phyloP scores from a whole-genome alignment of 2,329 filamentous ascomycete species.

The Colletotrichum horii region DNA sequence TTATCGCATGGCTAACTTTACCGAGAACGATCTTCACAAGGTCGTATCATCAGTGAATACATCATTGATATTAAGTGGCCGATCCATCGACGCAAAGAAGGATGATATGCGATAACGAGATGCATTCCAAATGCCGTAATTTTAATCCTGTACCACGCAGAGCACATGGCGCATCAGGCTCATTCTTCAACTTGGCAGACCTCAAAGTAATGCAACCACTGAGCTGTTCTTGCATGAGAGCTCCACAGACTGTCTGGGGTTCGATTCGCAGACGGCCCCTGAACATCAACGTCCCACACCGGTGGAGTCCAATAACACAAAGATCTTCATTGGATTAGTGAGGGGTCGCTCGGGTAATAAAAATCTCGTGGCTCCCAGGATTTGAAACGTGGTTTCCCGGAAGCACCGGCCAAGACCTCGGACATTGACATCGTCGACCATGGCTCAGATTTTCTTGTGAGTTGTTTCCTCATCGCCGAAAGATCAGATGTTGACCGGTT shows the following conservation, averaged over 20 bases:
- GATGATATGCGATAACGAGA: neutral
- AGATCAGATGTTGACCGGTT: neutral
- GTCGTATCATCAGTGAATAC: no score
- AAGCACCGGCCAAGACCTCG: neutral
- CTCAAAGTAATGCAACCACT: neutral
- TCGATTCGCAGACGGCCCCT: neutral
- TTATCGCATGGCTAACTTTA: no score
- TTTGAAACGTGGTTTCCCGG: neutral
- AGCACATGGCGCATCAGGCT: neutral
- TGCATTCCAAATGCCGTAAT: neutral
- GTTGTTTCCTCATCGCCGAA: neutral
- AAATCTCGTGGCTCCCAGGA: neutral
- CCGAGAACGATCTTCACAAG: no score
- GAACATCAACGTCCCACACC: neutral
- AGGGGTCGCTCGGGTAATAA: neutral
- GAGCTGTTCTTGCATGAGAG: neutral
- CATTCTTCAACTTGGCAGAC: neutral
- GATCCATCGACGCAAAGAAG: no score
- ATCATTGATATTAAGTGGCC: no score
- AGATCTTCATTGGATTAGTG: neutral
- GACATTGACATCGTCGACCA: neutral
- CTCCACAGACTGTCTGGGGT: neutral
- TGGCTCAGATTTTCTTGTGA: constrained; percentile 9
- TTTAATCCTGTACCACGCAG: neutral
- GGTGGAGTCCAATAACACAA: neutral